Evolutionary conservation across 2,329 filamentous ascomycete genomes (phyloP), one percentile per base, ranked within the genome.

Genomic region (Eurotiales sp.): DNA sequence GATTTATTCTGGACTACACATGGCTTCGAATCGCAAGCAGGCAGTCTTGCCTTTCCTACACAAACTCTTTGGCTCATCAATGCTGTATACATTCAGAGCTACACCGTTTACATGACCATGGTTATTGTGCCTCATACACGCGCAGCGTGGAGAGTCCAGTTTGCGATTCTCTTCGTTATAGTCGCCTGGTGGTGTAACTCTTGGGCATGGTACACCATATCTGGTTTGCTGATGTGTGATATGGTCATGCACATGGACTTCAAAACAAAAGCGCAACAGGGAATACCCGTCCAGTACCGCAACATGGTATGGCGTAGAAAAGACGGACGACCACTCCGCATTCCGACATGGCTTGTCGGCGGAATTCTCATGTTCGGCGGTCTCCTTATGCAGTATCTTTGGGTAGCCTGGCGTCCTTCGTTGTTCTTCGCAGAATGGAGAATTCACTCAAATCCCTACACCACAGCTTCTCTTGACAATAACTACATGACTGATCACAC

Each of bases 21-120:
- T 14, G 52, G 61, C 23, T 74, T 70, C 52, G 59, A 57, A 48
- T 58, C 52, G 7, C 70, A 75, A 54, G 69, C 72, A 12, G 74
- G 66, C 2, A 74, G 67, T 49, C 60, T 54, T 11, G 71, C 68
- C 3, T 77, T 74, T 56, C 74, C 75, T 1, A 70, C 71, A 2
- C 62, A 67, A n/a, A 76, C 70, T 0, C 59, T 77, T n/a, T 77
- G 74, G 72, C 69, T 68, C 8, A 56, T 75, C 25, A 72, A 66
- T 5, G 64, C 72, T n/a, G 64, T 77, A 14, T 77, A 72, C 56
- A 64, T 68, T 47, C 74, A 77, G 54, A 71, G 68, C 55, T 76
- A 73, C 59, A 77, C 75, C 0, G 66, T 76, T 8, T 77, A 75
- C 57, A 74, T 76, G 61, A 64, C 72, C 4, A 75, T 76, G 73